A percentile compares a stretch with the other conserved stretches of the same genome.
These are phyloP conservation scores for Decorospora gaudefroyi DNA, from an alignment of 2,329 filamentous ascomycete species.

Conservation along the genomic window DNA sequence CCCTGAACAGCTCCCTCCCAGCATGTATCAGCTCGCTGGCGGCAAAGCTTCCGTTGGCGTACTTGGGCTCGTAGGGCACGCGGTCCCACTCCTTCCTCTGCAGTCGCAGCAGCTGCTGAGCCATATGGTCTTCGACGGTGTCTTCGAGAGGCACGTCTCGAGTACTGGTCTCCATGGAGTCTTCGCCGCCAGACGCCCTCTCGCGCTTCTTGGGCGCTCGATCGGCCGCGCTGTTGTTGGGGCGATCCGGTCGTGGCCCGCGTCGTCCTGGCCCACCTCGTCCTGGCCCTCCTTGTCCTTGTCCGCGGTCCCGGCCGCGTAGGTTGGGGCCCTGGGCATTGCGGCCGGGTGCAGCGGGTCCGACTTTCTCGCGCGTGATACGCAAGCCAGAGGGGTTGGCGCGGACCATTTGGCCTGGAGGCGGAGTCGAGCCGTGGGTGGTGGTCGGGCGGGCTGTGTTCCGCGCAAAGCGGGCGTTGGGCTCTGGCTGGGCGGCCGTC, in stretches of 20 bases:
- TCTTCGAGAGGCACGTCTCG: constrained; percentile 18
- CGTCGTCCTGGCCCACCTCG: constrained; percentile 3
- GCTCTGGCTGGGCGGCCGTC: constrained; percentile 7
- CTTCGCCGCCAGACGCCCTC: constrained; percentile 10
- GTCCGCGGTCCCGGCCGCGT: constrained; percentile 24
- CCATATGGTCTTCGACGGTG: constrained; percentile 37
- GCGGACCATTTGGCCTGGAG: constrained; percentile 38
- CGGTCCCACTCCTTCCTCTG: constrained; percentile 46
- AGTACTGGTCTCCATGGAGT: constrained; percentile 3
- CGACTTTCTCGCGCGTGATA: constrained; percentile 18
- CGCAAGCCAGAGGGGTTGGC: constrained; percentile 37
- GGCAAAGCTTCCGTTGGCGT: constrained; percentile 39
- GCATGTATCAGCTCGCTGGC: constrained; percentile 39
- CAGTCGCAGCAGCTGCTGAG: constrained; percentile 40
- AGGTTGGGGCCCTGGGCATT: constrained; percentile 31
- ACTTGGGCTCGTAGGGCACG: constrained; percentile 44
- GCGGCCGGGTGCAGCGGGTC: constrained; percentile 11
- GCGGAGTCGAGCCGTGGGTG: constrained; percentile 17
- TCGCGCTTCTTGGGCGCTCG: constrained; percentile 31
- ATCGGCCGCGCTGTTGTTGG: too few species aligned
- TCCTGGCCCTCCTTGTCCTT: constrained; percentile 9
- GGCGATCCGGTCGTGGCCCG: constrained; percentile 11
- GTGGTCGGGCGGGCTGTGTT: constrained; percentile 13
- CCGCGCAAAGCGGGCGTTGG: constrained; percentile 17
- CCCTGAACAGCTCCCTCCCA: constrained; percentile 40